These are phyloP conservation scores for Chaetomiaceae sp. DNA, from an alignment of 2,329 filamentous ascomycete genomes.

Conservation along the genomic window DNA sequence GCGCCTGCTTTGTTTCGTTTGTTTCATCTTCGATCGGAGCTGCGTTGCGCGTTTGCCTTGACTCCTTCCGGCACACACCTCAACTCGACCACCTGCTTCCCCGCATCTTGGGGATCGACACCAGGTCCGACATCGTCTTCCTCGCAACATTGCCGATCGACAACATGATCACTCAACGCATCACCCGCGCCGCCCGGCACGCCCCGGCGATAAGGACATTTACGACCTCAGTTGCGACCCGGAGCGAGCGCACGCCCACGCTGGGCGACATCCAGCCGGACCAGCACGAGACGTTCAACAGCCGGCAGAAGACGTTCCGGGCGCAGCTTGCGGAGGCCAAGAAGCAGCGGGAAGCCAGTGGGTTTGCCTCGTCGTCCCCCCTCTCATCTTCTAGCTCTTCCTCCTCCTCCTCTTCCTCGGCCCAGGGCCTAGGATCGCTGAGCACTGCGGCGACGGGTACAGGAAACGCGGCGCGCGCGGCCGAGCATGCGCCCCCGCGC, in stretches of 20 bases:
- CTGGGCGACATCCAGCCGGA: slow-evolving; percentile 78
- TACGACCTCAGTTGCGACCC: slow-evolving; percentile 46
- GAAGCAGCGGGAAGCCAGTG: slow-evolving; percentile 84
- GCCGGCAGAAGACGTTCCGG: slow-evolving; percentile 81
- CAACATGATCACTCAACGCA: slow-evolving; percentile 49
- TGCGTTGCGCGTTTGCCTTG: slow-evolving; percentile 1
- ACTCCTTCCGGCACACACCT: background rate
- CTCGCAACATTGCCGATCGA: slow-evolving; percentile 9
- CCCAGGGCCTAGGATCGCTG: slow-evolving; percentile 57
- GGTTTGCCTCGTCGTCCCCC: slow-evolving; percentile 38
- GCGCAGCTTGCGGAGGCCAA: slow-evolving; percentile 72
- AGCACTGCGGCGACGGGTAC: slow-evolving; percentile 42
- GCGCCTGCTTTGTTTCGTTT: background rate
- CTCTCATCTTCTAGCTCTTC: slow-evolving; percentile 28
- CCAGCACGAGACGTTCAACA: slow-evolving; percentile 70
- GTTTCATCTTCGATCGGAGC: slow-evolving; percentile 1
- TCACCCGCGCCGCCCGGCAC: slow-evolving; percentile 38
- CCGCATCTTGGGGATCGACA: slow-evolving; percentile 11
- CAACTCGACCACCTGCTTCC: background rate
- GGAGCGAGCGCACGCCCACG: slow-evolving; percentile 57
- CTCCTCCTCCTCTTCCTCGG: slow-evolving; percentile 34
- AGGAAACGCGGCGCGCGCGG: slow-evolving; percentile 54
- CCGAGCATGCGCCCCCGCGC: slow-evolving; percentile 55
- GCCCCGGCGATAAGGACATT: slow-evolving; percentile 46
- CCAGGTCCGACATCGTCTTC: background rate